Conservation (phyloP, 441 rosid genomes). For the Populus hybrid region DNA sequence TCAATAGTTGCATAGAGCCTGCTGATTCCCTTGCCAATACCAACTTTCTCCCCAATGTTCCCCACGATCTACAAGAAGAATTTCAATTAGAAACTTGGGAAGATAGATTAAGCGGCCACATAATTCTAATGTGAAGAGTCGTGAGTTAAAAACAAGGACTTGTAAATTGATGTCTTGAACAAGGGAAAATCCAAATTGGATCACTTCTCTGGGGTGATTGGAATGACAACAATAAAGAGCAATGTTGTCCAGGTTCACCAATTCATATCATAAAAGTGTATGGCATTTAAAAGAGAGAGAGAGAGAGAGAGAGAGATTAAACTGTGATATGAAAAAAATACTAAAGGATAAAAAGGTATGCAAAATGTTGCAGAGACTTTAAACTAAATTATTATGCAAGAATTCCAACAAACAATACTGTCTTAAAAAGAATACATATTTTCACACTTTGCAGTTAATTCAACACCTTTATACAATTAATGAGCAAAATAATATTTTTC, state of each 20-base stretch:
- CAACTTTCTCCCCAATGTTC: slow-evolving; percentile 72
- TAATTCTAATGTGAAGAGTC: not conserved
- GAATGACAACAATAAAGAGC: not conserved
- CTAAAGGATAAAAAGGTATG: not conserved
- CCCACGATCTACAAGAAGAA: slow-evolving; percentile 52
- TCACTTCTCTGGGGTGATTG: not conserved
- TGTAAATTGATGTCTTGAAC: not conserved
- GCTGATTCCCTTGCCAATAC: slow-evolving; percentile 73
- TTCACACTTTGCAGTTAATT: too few species aligned
- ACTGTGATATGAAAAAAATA: too few species aligned
- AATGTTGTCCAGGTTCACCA: too few species aligned
- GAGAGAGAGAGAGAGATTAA: too few species aligned
- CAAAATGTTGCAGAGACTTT: not conserved
- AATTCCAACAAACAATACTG: too few species aligned
- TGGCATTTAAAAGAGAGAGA: too few species aligned
- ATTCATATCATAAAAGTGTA: not conserved
- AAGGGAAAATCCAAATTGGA: not conserved
- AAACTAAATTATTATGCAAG: too few species aligned
- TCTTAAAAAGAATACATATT: too few species aligned
- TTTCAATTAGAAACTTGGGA: slow-evolving; percentile 20
- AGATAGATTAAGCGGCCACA: not conserved
- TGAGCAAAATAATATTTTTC: too few species aligned
- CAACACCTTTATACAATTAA: too few species aligned
- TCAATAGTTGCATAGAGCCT: slow-evolving; percentile 82
- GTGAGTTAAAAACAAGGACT: not conserved